phyloP scores from a whole-genome alignment of 345 rosid genomes.

The Punica granatum region DNA sequence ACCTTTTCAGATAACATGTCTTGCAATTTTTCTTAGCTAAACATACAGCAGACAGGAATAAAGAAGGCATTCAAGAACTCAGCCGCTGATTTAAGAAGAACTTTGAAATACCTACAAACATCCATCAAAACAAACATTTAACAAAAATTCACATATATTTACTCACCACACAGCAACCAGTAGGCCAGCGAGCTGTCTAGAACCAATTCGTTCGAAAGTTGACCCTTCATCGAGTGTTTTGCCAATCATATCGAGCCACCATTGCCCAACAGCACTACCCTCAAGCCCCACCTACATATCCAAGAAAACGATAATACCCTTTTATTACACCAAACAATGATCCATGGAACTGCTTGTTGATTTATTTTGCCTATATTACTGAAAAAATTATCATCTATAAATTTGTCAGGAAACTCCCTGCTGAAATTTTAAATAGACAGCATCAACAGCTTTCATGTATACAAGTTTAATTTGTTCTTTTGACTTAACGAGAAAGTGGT shows the following conservation, averaged over 20 bases:
- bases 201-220: slow-evolving; percentile 89
- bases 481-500: neutral
- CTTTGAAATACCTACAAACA: neutral
- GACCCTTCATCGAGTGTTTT: slow-evolving; percentile 71
- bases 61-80: neutral
- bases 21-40: neutral
- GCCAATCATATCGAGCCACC: slow-evolving; percentile 92
- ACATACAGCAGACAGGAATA: neutral
- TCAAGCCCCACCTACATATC: slow-evolving; percentile 86
- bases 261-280: slow-evolving; percentile 87
- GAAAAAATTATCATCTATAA: neutral
- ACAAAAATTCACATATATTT: neutral
- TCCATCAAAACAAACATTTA: neutral
- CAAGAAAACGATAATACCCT: slow-evolving; percentile 11
- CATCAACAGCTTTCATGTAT: neutral
- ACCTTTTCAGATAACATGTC: neutral
- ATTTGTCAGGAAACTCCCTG: neutral
- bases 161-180: slow-evolving; percentile 86
- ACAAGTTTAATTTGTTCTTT: neutral
- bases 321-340: neutral
- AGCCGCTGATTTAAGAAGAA: neutral
- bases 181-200: slow-evolving; percentile 88
- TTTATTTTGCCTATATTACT: neutral
- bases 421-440: neutral
- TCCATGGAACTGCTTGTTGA: neutral